Evolutionary conservation across 306 rosid species (phyloP), one percentile per base, ranked within the genome.

Genomic region (Cucumis hystrix): DNA sequence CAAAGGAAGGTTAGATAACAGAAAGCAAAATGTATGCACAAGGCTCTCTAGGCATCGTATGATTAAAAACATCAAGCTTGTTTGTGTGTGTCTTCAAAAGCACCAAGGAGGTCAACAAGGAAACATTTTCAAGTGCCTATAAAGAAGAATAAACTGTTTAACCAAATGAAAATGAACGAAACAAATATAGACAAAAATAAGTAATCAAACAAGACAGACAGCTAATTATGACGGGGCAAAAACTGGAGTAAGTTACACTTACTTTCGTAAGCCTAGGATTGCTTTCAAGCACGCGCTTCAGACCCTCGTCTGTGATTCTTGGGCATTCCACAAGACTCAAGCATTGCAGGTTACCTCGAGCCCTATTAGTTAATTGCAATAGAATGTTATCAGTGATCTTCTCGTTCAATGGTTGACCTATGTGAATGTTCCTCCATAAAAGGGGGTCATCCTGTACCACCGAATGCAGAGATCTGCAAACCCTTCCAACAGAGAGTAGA

Each of bases 371-470:
- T 75, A 96, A 82, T 64, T 85, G 87, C 83, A 89, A 77, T 76
- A 96, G 97, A 87, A 82, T 63, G 72, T 92, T 97, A 83, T 96
- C 98, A 1, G 93, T 92, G 49, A 96, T 84, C 83, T 87, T 89
- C 85, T 96, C 99, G 33, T 87, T 96, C 79, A 92, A 79, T 20
- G 98, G 96, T 61, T 88, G 97, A 71, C 91, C 90, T 64, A 96
- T 68, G 78, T 79, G 88, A 64, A 96, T 85, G 77, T 78, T 87
- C 84, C 87, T 87, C 99, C 99, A 96, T 81, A 89, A 74, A 63
- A 88, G 84, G 4, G 97, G 86, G 82, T 92, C 97, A 0, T 79
- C 85, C 2, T 72, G 87, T 85, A 96, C 90, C 0, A 80, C 58
- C 47, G 89, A 83, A 68, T 58, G 86, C 77, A 96, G 84, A 86